Evolutionary conservation across 2,329 filamentous ascomycete genomes (phyloP).

Genomic region (Colletotrichum theobromicola): DNA sequence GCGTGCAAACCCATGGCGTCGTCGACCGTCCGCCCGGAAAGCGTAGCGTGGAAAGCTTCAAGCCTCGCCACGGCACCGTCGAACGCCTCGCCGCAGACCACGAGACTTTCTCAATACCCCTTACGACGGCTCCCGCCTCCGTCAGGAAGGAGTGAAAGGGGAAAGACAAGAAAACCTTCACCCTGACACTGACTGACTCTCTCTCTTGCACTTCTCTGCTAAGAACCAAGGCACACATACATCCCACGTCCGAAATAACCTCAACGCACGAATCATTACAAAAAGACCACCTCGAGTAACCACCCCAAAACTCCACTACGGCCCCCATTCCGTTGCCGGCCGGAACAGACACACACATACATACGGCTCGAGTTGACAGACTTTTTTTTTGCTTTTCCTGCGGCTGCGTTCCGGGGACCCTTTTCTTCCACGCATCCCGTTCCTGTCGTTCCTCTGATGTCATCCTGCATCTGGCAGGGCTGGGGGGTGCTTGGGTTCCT

Average conservation of each 20-base stretch:
- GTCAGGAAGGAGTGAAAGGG: neutral
- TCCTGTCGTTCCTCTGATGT: constrained; percentile 15
- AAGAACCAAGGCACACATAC: neutral
- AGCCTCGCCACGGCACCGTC: neutral
- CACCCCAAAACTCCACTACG: neutral
- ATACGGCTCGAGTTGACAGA: neutral
- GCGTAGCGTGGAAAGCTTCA: neutral
- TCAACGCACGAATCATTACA: neutral
- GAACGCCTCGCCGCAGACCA: neutral
- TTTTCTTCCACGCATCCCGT: neutral
- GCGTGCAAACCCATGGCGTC: neutral
- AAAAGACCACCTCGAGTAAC: neutral
- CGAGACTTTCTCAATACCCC: neutral
- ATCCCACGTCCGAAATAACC: neutral
- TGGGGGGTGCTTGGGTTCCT: neutral
- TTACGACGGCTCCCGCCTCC: neutral
- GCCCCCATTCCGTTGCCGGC: neutral
- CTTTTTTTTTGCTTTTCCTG: neutral
- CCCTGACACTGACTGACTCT: neutral
- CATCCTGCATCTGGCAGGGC: constrained; percentile 14
- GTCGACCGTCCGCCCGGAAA: neutral
- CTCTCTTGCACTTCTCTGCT: too few species aligned
- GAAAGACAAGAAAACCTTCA: neutral
- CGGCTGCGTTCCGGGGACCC: neutral
- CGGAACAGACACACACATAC: neutral